Base-by-base conservation (phyloP, 495 filamentous ascomycete species). In the Pseudotulostoma volvatum region DNA sequence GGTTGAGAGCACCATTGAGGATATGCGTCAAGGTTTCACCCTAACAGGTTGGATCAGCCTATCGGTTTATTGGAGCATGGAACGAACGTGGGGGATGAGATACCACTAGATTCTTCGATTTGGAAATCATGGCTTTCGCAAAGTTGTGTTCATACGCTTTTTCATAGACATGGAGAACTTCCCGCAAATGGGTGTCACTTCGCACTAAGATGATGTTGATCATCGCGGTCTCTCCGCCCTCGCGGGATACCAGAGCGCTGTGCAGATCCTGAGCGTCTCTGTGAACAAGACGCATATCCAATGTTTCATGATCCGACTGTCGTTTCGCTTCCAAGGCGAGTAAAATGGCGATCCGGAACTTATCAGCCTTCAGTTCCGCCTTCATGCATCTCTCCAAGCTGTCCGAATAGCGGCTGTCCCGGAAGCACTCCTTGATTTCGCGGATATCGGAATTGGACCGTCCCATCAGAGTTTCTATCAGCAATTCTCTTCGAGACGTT, bases 11-110 rank as follows among this genome's bases (percentile, higher is more conserved):
- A 50, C 92, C 90, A 59, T 94, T 94, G 52, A 97, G 81, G 44
- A 96, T 82, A 60, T 97, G 90, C 9, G 88, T 84, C 16, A 97
- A 74, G 14, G 90, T 75, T 61, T 97, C 90, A 34, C 90, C 90
- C 90, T 95, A 48, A 9, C n/a, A n/a, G n/a, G 28, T n/a, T 9
- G 30, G 2, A 8, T 34, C 32, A 33, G 18, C 9, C 13, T 14
- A 14, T 21, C 15, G 1, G 37, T 33, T 40, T 21, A 37, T 23
- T 0, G 16, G 2, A 4, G 21, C 30, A 37, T 43, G 23, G 13
- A 32, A n/a, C n/a, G n/a, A n/a, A n/a, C n/a, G n/a, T n/a, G 37
- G 14, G 31, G 21, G 25, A 46, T 14, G 9, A 33, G 7, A 52
- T 20, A 93, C 87, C 20, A 94, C 87, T 36, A 96, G 64, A 50